Conservation (phyloP, 2,329 filamentous ascomycete genomes). For the Bimuria novae-zelandiae region DNA sequence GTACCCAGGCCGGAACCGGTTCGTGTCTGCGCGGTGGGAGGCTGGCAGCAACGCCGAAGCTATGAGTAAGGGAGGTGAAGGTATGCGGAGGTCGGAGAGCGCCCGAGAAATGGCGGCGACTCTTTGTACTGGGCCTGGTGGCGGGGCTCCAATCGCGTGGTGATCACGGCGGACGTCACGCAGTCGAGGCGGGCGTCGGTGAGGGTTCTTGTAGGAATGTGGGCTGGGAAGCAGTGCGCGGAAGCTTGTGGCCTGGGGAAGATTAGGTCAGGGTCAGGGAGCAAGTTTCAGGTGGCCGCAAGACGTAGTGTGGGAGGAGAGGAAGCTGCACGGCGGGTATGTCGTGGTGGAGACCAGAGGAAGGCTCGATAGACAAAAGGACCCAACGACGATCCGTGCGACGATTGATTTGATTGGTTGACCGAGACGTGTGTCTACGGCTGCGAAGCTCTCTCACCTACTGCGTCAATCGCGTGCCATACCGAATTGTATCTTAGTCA, state of each 20-base stretch:
- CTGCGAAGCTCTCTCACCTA: neutral
- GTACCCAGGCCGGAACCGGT: slow-evolving; percentile 18
- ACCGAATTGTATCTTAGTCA: neutral
- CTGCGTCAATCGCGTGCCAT: neutral
- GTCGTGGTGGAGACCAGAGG: slow-evolving; percentile 31
- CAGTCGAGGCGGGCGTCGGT: slow-evolving; percentile 10
- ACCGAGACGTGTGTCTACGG: slow-evolving; percentile 23
- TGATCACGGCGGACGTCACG: slow-evolving; percentile 8
- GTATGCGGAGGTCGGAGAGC: slow-evolving; percentile 3
- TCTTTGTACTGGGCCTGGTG: slow-evolving; percentile 7
- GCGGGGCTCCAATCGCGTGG: slow-evolving; percentile 4
- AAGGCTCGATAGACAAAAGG: no score
- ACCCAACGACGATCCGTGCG: no score
- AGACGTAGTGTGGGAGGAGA: slow-evolving; percentile 1
- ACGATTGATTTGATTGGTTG: no score
- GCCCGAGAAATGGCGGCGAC: slow-evolving; percentile 21
- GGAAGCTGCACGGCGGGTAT: slow-evolving; percentile 18
- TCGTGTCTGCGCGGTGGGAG: slow-evolving; percentile 16
- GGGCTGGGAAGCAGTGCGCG: slow-evolving; percentile 3
- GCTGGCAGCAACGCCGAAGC: slow-evolving; percentile 20
- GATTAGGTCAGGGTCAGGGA: slow-evolving; percentile 1
- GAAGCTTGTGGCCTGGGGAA: slow-evolving; percentile 1
- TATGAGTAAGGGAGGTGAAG: slow-evolving; percentile 5
- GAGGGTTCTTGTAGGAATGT: neutral
- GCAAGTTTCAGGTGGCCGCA: slow-evolving; percentile 3